Evolutionary conservation across 1,139 yeast species (phyloP).

Genomic region (Hemisphaericaspora lyxosophila): DNA sequence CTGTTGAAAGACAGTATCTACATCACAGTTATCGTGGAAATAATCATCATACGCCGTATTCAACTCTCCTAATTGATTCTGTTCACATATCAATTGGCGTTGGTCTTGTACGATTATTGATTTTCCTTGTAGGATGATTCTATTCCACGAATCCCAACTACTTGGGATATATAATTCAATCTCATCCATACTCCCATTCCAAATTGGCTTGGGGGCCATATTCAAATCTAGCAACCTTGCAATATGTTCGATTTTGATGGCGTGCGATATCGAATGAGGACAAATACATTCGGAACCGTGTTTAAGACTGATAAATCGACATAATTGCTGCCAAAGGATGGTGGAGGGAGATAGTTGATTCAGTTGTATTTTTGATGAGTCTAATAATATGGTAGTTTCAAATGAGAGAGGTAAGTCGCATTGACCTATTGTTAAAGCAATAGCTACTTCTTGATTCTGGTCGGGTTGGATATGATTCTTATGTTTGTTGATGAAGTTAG

Average conservation of each 20-base stretch:
- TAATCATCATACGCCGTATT: constrained; percentile 10
- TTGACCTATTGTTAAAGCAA: constrained; percentile 14
- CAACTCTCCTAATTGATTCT: constrained; percentile 6
- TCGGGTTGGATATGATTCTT: background rate
- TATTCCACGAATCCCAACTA: constrained; percentile 52
- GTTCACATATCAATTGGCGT: constrained; percentile 16
- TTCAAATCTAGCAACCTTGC: constrained; percentile 4
- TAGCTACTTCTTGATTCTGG: background rate
- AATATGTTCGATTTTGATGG: constrained; percentile 11
- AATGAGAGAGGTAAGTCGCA: constrained; percentile 22
- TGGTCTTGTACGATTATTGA: constrained; percentile 18
- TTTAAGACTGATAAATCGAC: constrained; percentile 49
- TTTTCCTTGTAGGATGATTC: constrained; percentile 46
- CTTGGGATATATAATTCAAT: constrained; percentile 42
- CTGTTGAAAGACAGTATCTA: background rate
- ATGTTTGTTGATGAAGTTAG: background rate
- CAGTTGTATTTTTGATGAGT: constrained; percentile 16
- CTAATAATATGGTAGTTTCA: constrained; percentile 19
- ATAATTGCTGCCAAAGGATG: constrained; percentile 47
- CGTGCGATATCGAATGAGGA: constrained; percentile 1
- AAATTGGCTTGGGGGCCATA: constrained; percentile 12
- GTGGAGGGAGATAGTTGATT: constrained; percentile 22
- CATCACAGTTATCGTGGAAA: background rate
- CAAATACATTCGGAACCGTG: constrained; percentile 27
- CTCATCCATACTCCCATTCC: constrained; percentile 4